Percentiles rank a stretch among this genome's conserved stretches.
Conservation (phyloP, 257 asterid genomes). For the Osmanthus fragrans region DNA sequence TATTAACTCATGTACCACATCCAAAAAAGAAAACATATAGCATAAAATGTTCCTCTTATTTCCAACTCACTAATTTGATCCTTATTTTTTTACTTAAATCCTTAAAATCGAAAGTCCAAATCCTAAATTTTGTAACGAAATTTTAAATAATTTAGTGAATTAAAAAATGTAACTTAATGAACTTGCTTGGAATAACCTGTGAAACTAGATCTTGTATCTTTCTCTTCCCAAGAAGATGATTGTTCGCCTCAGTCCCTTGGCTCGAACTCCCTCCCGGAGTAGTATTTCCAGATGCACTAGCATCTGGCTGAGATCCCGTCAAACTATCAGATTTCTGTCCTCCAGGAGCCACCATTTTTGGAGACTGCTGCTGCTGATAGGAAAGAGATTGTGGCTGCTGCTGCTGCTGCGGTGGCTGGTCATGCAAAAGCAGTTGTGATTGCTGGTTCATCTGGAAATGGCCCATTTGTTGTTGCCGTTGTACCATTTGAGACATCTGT, state of each 20-base stretch:
- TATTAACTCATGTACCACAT: background rate
- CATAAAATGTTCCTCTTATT: constrained; percentile 7
- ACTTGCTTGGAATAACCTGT: constrained; percentile 49
- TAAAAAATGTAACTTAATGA: constrained; percentile 2
- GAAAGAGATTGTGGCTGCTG: constrained; percentile 40
- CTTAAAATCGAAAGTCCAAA: background rate
- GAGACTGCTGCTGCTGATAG: constrained; percentile 73
- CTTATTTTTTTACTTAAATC: too few species aligned
- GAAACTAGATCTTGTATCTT: constrained; percentile 83
- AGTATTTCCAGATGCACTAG: constrained; percentile 80
- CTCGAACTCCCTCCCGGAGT: constrained; percentile 94
- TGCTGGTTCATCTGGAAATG: constrained; percentile 64
- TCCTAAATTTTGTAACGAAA: constrained; percentile 18
- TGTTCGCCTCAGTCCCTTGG: constrained; percentile 88
- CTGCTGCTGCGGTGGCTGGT: constrained; percentile 34
- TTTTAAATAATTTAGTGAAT: constrained; percentile 1
- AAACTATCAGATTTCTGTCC: constrained; percentile 78
- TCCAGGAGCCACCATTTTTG: constrained; percentile 56
- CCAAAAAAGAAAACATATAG: constrained; percentile 17
- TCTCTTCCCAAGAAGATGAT: constrained; percentile 89
- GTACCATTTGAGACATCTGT: constrained; percentile 76
- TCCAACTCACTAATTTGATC: background rate
- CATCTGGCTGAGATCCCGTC: constrained; percentile 93
- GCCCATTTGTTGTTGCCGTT: constrained; percentile 69
- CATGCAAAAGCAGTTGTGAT: constrained; percentile 25